Conservation (phyloP, 73 alveolate genomes). For the Paramecium sonneborni region DNA sequence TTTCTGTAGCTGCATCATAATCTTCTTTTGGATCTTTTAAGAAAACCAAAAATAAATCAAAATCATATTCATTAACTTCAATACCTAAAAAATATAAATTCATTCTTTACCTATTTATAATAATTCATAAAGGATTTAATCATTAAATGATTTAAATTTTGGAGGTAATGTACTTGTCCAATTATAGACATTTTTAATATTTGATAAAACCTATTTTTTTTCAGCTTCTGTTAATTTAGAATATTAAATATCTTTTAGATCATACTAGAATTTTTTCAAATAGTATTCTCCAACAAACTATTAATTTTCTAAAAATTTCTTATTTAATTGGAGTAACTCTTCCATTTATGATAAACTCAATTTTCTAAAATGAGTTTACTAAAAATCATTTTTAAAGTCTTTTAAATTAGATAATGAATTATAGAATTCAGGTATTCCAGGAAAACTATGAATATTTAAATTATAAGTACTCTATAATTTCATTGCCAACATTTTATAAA, state of each 20-base stretch:
- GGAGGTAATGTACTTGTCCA: constrained; percentile 1
- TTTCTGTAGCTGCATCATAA: neutral
- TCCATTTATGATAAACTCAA: constrained; percentile 1
- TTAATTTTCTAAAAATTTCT: neutral
- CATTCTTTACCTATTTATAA: neutral
- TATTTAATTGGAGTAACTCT: neutral
- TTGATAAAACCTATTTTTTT: neutral
- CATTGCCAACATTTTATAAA: neutral
- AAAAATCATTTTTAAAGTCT: neutral
- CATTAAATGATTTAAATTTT: neutral
- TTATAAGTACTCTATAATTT: neutral
- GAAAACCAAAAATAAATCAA: neutral
- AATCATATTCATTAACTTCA: neutral
- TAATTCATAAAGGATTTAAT: neutral
- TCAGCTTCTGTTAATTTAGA: neutral
- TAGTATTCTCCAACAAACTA: constrained; percentile 8
- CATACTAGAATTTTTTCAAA: neutral
- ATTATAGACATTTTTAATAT: neutral
- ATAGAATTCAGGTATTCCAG: neutral
- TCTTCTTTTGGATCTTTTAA: neutral
- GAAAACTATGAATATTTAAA: neutral
- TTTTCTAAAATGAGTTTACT: neutral
- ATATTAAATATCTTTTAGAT: neutral
- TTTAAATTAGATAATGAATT: neutral
- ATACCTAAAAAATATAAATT: neutral